A percentile compares a stretch with the other conserved stretches of the same genome.
Conservation (phyloP, 768 basidiomycete species). For the Hypholoma sublateritium region DNA sequence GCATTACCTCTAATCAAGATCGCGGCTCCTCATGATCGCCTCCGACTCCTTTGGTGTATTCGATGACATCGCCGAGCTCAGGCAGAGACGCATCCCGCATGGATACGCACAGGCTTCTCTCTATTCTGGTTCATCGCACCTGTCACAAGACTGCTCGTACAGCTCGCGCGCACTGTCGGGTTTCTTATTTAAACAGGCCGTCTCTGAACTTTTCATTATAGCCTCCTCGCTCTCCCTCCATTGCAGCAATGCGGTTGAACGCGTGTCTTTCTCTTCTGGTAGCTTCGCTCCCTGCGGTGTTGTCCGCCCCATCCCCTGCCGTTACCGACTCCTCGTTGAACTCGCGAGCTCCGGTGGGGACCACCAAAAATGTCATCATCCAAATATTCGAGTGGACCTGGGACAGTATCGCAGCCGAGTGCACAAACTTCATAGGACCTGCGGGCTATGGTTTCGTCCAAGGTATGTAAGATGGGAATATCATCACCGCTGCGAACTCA, state of each 20-base stretch:
- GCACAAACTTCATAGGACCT: conserved; percentile 64
- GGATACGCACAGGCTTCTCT: background rate
- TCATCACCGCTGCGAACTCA: background rate
- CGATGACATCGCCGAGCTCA: background rate
- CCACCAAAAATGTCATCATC: conserved; percentile 52
- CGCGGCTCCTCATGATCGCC: background rate
- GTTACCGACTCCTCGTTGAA: conserved; percentile 1
- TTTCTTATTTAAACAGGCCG: background rate
- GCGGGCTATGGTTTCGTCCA: conserved; percentile 73
- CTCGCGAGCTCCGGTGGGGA: conserved; percentile 22
- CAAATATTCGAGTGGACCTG: conserved; percentile 75
- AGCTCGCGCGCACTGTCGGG: background rate
- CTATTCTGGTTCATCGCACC: background rate
- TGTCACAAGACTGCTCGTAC: conserved; percentile 2
- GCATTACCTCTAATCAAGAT: too few relatives aligned
- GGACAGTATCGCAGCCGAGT: conserved; percentile 62
- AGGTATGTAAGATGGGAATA: conserved; percentile 33
- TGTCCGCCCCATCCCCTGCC: background rate
- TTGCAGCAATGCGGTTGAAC: background rate
- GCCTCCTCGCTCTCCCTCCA: background rate
- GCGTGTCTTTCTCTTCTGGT: background rate
- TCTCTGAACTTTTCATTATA: background rate
- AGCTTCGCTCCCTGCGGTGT: background rate
- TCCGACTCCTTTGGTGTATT: background rate
- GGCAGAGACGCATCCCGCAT: background rate